A percentile compares a stretch with the other conserved stretches of the same genome.
Evolutionary conservation across 495 filamentous ascomycete genomes (phyloP).

Genomic region (Neurospora sp.): DNA sequence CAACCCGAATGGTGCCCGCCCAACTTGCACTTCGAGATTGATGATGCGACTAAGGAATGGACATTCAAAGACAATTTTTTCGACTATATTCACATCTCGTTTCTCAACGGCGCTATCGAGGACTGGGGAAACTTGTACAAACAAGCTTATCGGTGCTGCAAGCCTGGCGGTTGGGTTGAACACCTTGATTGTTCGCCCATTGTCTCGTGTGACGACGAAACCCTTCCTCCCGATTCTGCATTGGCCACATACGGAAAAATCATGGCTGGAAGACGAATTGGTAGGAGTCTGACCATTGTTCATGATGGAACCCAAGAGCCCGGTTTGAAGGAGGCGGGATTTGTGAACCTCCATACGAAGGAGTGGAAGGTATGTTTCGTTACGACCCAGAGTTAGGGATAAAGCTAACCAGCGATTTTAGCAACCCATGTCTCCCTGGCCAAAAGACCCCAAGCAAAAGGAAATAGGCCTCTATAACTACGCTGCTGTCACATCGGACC

Average conservation of each 20-base stretch:
- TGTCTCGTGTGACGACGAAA: conserved; percentile 23
- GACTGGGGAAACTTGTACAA: conserved; percentile 42
- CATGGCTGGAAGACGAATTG: background rate
- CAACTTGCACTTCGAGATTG: conserved; percentile 39
- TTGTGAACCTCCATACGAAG: background rate
- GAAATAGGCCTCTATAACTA: background rate
- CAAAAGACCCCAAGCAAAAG: background rate
- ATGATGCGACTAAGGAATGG: conserved; percentile 46
- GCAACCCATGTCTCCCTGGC: background rate
- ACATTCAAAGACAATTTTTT: conserved; percentile 41
- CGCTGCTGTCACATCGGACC: background rate
- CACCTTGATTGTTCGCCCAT: conserved; percentile 14
- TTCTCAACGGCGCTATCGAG: conserved; percentile 41
- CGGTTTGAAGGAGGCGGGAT: background rate
- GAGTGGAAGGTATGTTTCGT: background rate
- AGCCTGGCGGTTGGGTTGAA: conserved; percentile 33
- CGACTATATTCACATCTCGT: conserved; percentile 55
- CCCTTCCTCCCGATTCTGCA: background rate
- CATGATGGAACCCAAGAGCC: background rate
- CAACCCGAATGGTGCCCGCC: conserved; percentile 8
- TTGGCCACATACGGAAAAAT: background rate
- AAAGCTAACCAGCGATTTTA: background rate
- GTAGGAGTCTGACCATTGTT: background rate
- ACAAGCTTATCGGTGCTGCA: conserved; percentile 23
- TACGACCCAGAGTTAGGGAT: background rate